Evolutionary conservation across 2,329 filamentous ascomycete species (phyloP).

Genomic region (Pseudocercospora crystallina): DNA sequence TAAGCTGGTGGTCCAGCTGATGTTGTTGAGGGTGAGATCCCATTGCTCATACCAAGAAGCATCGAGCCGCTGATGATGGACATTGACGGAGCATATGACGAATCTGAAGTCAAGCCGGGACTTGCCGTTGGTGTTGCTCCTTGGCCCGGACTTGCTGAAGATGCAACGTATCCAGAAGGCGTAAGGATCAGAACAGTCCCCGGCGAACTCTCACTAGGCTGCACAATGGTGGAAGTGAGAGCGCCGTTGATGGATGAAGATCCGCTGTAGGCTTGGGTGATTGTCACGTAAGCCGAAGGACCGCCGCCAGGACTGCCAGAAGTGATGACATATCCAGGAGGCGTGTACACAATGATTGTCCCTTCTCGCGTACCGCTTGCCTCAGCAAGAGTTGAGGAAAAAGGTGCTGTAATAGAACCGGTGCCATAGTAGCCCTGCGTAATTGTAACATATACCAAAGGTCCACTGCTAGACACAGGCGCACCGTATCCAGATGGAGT

Average conservation of each 20-base stretch:
- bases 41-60: too few species aligned
- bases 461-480: not conserved
- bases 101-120: too few species aligned
- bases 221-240: slow-evolving; percentile 12
- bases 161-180: slow-evolving; percentile 7
- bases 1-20: too few species aligned
- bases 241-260: slow-evolving; percentile 4
- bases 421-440: slow-evolving; percentile 2
- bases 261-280: slow-evolving; percentile 7
- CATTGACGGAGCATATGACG: too few species aligned
- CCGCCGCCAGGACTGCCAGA: too few species aligned
- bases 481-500: slow-evolving; percentile 10
- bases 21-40: too few species aligned
- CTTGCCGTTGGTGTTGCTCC: too few species aligned
- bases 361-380: slow-evolving; percentile 10
- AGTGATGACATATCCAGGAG: slow-evolving; percentile 2
- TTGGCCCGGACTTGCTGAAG: too few species aligned
- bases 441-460: not conserved
- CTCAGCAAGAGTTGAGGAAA: slow-evolving; percentile 11
- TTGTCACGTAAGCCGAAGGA: slow-evolving; percentile 3
- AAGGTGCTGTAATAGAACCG: not conserved
- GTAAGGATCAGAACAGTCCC: slow-evolving; percentile 11
- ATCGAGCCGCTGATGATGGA: too few species aligned
- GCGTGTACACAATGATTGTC: slow-evolving; percentile 9
- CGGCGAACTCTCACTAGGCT: slow-evolving; percentile 8